Evolutionary conservation across 306 rosid genomes (phyloP).

Genomic region (Cicer pinnatifidum): DNA sequence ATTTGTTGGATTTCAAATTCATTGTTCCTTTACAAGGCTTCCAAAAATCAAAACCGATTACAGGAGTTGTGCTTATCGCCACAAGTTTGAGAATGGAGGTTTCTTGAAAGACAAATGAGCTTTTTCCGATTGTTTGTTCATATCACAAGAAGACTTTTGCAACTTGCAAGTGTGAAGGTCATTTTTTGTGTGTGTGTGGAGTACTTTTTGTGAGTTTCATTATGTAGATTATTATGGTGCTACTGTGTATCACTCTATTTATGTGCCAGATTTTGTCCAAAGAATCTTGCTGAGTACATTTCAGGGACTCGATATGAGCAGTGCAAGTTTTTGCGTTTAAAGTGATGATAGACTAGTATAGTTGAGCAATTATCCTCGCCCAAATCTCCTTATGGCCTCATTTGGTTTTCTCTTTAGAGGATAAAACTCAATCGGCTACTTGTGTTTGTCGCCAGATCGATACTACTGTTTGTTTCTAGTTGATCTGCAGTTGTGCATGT

Average conservation of each 20-base stretch:
- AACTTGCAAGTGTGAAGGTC: conserved; percentile 40
- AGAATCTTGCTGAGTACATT: conserved; percentile 35
- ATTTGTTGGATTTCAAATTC: conserved; percentile 39
- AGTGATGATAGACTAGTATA: conserved; percentile 28
- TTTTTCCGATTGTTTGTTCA: conserved; percentile 38
- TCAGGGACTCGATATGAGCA: conserved; percentile 24
- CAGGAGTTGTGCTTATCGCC: conserved; percentile 27
- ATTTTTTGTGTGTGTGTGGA: conserved; percentile 38
- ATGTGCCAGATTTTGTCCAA: conserved; percentile 25
- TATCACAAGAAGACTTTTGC: conserved; percentile 36
- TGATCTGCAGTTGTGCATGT: conserved; percentile 35
- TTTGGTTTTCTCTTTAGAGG: background rate
- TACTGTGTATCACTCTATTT: conserved; percentile 28
- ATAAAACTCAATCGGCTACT: conserved; percentile 14
- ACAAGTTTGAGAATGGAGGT: conserved; percentile 20
- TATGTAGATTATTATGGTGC: conserved; percentile 40
- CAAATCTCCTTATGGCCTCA: conserved; percentile 1
- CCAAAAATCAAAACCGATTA: conserved; percentile 27
- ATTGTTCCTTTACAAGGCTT: conserved; percentile 38
- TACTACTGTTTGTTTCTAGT: conserved; percentile 33
- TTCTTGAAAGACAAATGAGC: conserved; percentile 16
- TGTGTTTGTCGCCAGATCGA: conserved; percentile 23
- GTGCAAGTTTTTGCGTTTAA: conserved; percentile 13
- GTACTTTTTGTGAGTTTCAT: conserved; percentile 38
- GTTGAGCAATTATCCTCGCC: background rate